Evolutionary conservation across 192 early-diverging fungal genomes (phyloP).

Genomic region (Spizellomyces punctatus): DNA sequence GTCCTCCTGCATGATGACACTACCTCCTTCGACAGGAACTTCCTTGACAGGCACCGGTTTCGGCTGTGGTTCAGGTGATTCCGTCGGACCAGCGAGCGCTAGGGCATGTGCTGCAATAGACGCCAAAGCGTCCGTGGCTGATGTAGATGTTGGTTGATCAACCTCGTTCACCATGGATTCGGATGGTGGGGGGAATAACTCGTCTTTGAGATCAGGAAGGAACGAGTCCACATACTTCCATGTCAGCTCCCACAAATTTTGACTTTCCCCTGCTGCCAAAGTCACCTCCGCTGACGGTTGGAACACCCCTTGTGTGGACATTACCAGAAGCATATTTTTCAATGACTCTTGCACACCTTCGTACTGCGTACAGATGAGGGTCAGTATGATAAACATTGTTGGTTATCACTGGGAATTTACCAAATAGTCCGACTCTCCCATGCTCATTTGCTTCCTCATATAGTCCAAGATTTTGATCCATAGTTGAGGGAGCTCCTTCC

Average conservation of each 20-base stretch:
- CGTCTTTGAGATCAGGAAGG: constrained; percentile 67
- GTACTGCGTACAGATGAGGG: constrained; percentile 42
- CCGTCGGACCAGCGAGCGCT: neutral
- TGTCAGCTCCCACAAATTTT: constrained; percentile 70
- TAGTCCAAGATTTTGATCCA: constrained; percentile 73
- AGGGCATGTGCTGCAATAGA: neutral
- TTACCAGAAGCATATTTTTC: constrained; percentile 82
- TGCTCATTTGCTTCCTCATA: constrained; percentile 63
- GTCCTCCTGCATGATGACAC: constrained; percentile 22
- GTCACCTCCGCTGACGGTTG: constrained; percentile 27
- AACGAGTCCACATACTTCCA: constrained; percentile 67
- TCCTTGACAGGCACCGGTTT: constrained; percentile 11
- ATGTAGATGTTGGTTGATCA: neutral
- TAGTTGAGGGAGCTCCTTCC: constrained; percentile 59
- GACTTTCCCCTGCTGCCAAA: constrained; percentile 17
- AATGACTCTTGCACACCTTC: constrained; percentile 76
- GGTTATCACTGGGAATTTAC: constrained; percentile 2
- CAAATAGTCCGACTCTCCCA: constrained; percentile 43
- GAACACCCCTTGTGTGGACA: constrained; percentile 74
- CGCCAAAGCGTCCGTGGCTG: constrained; percentile 6
- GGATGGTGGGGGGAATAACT: constrained; percentile 51
- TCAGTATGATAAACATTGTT: neutral
- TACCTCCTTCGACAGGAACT: constrained; percentile 16
- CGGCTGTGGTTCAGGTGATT: neutral
- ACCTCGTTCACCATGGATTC: neutral